Evolutionary conservation across 768 basidiomycete species (phyloP).

Genomic region (Auriscalpium orientale): DNA sequence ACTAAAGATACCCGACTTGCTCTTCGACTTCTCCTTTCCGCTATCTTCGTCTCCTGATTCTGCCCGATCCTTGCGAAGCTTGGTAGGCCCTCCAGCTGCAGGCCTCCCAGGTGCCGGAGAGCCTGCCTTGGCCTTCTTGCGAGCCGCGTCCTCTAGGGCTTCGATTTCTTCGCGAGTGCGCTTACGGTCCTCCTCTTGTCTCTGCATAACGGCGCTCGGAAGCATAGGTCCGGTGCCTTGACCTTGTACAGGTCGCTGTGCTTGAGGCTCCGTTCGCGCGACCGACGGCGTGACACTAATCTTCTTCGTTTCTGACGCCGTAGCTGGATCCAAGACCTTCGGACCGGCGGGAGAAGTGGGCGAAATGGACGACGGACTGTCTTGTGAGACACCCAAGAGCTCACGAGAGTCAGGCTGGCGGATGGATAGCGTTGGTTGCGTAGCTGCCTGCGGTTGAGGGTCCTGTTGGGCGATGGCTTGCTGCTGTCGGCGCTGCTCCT

Average conservation of each 20-base stretch:
- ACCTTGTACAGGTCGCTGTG: slow-evolving; percentile 8
- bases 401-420: slow-evolving; percentile 44
- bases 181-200: slow-evolving; percentile 47
- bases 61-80: slow-evolving; percentile 37
- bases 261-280: slow-evolving; percentile 41
- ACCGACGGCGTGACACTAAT: slow-evolving; percentile 74
- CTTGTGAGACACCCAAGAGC: slow-evolving; percentile 26
- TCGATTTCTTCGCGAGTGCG: slow-evolving; percentile 44
- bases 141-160: slow-evolving; percentile 35
- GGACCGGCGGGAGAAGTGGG: slow-evolving; percentile 21
- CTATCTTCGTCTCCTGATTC: slow-evolving; percentile 34
- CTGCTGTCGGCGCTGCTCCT: slow-evolving; percentile 12
- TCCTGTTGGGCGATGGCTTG: slow-evolving; percentile 17
- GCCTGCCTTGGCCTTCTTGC: slow-evolving; percentile 36
- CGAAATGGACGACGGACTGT: slow-evolving; percentile 21
- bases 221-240: slow-evolving; percentile 22
- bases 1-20: slow-evolving; percentile 66
- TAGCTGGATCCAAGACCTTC: slow-evolving; percentile 53
- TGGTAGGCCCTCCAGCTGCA: slow-evolving; percentile 15
- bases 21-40: slow-evolving; percentile 54
- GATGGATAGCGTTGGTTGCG: slow-evolving; percentile 25
- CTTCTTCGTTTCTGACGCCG: slow-evolving; percentile 66
- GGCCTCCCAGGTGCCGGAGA: not conserved
- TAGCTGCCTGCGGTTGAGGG: slow-evolving; percentile 13
- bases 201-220: slow-evolving; percentile 34